Evolutionary conservation across 2,329 filamentous ascomycete species (phyloP), one percentile per base, ranked within the genome.

Genomic region (Ophiostoma triangulosporum): DNA sequence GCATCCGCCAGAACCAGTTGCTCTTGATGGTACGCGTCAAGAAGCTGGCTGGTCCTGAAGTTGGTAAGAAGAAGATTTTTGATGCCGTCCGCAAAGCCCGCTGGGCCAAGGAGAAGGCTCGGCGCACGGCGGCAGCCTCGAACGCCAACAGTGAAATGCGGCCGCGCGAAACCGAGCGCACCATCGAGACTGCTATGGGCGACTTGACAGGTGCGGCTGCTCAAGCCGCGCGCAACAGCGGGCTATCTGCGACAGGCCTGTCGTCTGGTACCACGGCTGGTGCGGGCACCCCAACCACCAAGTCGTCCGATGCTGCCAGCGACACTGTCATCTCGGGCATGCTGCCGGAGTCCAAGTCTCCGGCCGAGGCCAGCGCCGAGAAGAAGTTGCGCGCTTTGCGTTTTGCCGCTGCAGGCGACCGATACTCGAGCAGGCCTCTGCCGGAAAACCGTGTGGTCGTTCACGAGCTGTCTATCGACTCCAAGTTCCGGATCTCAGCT

Each of bases 21-120:
- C 84, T 87, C 68, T 71, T 91, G 17, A 80, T 91, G 63, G 85
- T 87, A 50, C 75, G 84, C 50, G 90, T 93, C 67, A 87, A 88
- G 67, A 84, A 80, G 65, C 71, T 93, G 46, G 84, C 84, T 2
- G 87, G 87, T 0, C 71, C 79, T 1, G 81, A 86, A 49, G 75
- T 78, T 62, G 86, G 85, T 24, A 84, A 85, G 63, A 78, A 76
- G 55, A 68, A 88, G 61, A 88, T 91, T 54, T 78, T 84, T 54
- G 83, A 86, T 51, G 86, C 86, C 20, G 84, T 91, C 50, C 75
- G 76, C 35, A 81, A 88, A 62, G 83, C 84, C 11, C 76, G 86
- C 50, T 81, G 80, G 61, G 72, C 78, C 5, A 76, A 78, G 59
- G 58, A 46, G 1, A 57, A 59, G 26, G 73, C 77, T 17, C 82